A percentile compares a stretch with the other conserved stretches of the same genome.
Evolutionary conservation across 139 green algal genomes (phyloP).

Genomic region (Chlorella ohadii): DNA sequence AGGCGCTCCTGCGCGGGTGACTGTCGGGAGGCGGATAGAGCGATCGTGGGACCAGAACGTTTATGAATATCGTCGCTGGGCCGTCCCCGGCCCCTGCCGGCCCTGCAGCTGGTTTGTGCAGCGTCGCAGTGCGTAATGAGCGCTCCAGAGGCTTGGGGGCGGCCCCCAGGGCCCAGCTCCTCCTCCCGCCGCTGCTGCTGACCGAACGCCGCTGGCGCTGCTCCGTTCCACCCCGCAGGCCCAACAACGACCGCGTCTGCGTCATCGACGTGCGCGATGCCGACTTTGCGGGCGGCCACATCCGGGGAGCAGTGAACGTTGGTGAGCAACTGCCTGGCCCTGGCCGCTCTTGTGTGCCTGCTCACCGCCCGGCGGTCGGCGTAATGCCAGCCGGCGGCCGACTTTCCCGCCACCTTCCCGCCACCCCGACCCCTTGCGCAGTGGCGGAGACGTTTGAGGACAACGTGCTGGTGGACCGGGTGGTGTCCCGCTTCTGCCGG

Average conservation of each 20-base stretch:
- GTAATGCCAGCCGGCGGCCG: too few relatives aligned
- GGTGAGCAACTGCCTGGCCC: not conserved
- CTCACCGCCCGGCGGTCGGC: not conserved
- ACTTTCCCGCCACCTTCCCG: too few relatives aligned
- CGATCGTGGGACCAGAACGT: not conserved
- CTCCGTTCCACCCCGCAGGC: not conserved
- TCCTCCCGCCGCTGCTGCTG: too few relatives aligned
- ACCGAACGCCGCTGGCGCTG: not conserved
- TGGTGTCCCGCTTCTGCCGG: not conserved
- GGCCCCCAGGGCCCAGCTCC: not conserved
- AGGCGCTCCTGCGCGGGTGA: constrained; percentile 10
- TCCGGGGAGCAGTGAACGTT: constrained; percentile 13
- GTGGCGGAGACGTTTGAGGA: not conserved
- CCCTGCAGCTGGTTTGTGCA: too few relatives aligned
- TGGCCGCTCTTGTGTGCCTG: not conserved
- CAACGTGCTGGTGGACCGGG: not conserved
- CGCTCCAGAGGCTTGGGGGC: too few relatives aligned
- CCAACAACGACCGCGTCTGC: not conserved
- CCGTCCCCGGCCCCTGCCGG: too few relatives aligned
- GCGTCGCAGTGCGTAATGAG: too few relatives aligned
- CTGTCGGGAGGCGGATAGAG: not conserved
- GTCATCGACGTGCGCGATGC: constrained; percentile 20
- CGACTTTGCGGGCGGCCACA: constrained; percentile 28
- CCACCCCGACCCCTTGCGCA: too few relatives aligned
- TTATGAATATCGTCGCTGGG: too few relatives aligned